Evolutionary conservation across 495 filamentous ascomycete species (phyloP), one percentile per base, ranked within the genome.

Genomic region (Rhizodiscina lignyota): DNA sequence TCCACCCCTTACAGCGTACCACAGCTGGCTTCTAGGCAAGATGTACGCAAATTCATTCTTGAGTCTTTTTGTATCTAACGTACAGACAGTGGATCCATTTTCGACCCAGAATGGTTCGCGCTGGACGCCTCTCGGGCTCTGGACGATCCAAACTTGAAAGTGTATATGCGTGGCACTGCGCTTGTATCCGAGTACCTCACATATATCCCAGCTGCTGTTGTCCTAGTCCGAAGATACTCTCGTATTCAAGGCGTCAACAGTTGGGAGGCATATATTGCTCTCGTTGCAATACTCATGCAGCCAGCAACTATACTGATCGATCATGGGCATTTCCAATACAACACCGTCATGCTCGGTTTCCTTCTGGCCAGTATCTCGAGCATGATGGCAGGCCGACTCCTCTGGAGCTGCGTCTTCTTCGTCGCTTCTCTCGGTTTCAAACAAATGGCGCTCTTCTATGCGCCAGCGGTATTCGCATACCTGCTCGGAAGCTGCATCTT

Each of bases 311-410:
- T 94, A 36, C 68, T 97, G 10, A 80, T 96, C 46, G 89, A 97
- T 46, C 87, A 96, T 49, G 81, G 83, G n/a, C 89, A 97, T 57
- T 97, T 97, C 54, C 89, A 97, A 58, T 97, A 92, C 52, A 97
- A 97, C 54, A 89, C 84, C 0, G 85, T 96, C 34, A 97, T 97
- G 89, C 72, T 96, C 4, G 89, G 91, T 0, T 69, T 94, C 21
- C 65, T 85, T 5, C 57, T 86, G 21, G 85, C 84, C 0, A 83
- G 77, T 47, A 72, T 92, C 62, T 85, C 84, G 24, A 84, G 81
- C 54, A 80, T 94, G 48, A 53, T 92, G 27, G 83, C 84, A 2
- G 81, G 79, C 3, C 72, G 83, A 29, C 74, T 77, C 48, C 67
- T 92, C 38, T 94, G 86, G 84, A 70, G 77, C 4, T 80, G 78